phyloP scores from a whole-genome alignment of 2,329 filamentous ascomycete species.

The Ophiostoma tasmaniense region DNA sequence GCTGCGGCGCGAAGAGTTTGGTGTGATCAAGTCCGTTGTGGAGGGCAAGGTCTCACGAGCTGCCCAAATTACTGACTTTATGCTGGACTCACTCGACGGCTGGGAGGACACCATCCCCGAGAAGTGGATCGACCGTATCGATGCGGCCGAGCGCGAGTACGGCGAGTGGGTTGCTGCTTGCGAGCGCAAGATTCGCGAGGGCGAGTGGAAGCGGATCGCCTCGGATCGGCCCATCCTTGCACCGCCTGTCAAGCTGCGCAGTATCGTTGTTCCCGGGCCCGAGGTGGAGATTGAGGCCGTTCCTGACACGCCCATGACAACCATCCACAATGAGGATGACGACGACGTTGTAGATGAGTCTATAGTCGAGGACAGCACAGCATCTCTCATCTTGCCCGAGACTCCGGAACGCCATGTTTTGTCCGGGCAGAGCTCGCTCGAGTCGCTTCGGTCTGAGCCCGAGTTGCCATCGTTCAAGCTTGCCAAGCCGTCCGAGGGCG shows the following conservation, averaged over 20 bases:
- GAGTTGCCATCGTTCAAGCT: conserved; percentile 33
- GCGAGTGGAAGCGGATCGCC: conserved; percentile 39
- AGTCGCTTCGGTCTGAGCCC: conserved; percentile 16
- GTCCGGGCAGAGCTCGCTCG: conserved; percentile 15
- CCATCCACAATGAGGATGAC: not conserved
- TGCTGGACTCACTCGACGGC: conserved; percentile 82
- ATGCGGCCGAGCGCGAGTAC: conserved; percentile 68
- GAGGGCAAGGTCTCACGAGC: conserved; percentile 60
- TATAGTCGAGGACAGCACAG: not conserved
- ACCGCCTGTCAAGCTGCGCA: conserved; percentile 4
- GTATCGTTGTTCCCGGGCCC: not conserved
- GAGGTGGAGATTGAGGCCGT: not conserved
- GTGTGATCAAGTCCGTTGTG: conserved; percentile 54
- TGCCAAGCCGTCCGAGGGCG: conserved; percentile 30
- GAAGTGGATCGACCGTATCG: conserved; percentile 78
- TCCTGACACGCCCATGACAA: not conserved
- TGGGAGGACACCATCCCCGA: conserved; percentile 77
- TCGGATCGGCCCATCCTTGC: conserved; percentile 1
- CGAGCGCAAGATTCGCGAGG: conserved; percentile 63
- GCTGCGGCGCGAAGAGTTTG: conserved; percentile 38
- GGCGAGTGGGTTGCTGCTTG: conserved; percentile 72
- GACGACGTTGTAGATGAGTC: not conserved
- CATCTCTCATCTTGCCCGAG: conserved; percentile 4
- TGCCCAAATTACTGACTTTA: conserved; percentile 67
- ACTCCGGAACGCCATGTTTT: conserved; percentile 1